Conservation (phyloP, 2,329 filamentous ascomycete genomes). For the Aspergillus sp. region DNA sequence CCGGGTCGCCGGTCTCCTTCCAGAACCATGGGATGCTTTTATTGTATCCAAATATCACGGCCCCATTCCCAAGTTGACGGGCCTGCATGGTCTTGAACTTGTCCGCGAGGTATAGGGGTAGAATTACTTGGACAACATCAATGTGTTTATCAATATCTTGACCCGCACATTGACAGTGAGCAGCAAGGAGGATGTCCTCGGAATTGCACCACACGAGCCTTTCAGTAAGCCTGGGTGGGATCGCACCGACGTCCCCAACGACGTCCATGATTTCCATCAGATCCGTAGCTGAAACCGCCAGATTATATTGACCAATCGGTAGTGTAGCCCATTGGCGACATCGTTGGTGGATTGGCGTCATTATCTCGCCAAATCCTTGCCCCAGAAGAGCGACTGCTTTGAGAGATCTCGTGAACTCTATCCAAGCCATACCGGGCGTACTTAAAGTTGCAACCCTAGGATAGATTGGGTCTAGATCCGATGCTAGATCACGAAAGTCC, state of each 20-base stretch:
- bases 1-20: too few relatives aligned
- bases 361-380: constrained; percentile 32
- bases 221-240: background rate
- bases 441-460: constrained; percentile 24
- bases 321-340: constrained; percentile 32
- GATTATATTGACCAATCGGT: constrained; percentile 33
- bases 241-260: constrained; percentile 21
- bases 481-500: constrained; percentile 33
- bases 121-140: constrained; percentile 3
- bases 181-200: fast-evolving
- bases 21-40: too few relatives aligned
- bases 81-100: too few relatives aligned
- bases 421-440: constrained; percentile 31
- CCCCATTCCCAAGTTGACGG: background rate
- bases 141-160: background rate
- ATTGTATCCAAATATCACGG: constrained; percentile 25
- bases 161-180: background rate
- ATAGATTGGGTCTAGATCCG: constrained; percentile 26
- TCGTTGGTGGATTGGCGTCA: constrained; percentile 9
- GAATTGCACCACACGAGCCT: background rate
- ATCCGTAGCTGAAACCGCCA: constrained; percentile 27
- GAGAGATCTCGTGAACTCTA: constrained; percentile 36
- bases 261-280: constrained; percentile 34
- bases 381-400: constrained; percentile 32
- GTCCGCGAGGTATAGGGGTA: background rate